phyloP scores from a whole-genome alignment of 495 filamentous ascomycete species.

The Trichoderma erinaceum region DNA sequence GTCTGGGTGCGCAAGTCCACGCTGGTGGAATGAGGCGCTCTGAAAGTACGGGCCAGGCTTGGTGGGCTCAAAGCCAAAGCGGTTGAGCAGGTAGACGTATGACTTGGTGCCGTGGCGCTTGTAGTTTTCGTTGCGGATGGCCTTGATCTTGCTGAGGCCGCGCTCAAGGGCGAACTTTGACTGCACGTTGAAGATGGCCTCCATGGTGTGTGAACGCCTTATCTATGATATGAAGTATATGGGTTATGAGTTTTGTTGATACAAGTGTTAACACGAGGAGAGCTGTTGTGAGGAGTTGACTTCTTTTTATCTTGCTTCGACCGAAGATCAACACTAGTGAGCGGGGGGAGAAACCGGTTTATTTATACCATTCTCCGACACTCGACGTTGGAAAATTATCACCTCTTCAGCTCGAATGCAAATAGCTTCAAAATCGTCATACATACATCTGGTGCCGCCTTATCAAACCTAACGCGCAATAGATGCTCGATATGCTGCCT shows the following conservation, averaged over 20 bases:
- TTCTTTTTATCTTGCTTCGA: neutral
- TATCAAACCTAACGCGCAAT: neutral
- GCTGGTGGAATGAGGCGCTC: slow-evolving; percentile 33
- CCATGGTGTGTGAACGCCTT: slow-evolving; percentile 22
- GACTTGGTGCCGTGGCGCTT: slow-evolving; percentile 62
- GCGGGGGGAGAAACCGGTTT: neutral
- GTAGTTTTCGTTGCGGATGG: slow-evolving; percentile 55
- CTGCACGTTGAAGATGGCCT: slow-evolving; percentile 30
- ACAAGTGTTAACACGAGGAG: neutral
- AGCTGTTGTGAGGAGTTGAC: neutral
- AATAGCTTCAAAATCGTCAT: neutral
- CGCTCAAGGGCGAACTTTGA: slow-evolving; percentile 28
- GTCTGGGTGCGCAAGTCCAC: slow-evolving; percentile 24
- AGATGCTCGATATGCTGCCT: neutral
- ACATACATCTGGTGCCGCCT: neutral
- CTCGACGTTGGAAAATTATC: neutral
- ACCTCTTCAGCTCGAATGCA: neutral
- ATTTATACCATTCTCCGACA: neutral
- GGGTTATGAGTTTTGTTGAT: neutral
- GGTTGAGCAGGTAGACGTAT: slow-evolving; percentile 63
- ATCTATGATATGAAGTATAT: neutral
- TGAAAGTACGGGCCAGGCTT: slow-evolving; percentile 60
- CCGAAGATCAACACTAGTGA: neutral
- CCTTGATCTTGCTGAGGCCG: slow-evolving; percentile 45
- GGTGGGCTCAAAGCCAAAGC: slow-evolving; percentile 66